Percentiles rank a stretch among this genome's conserved stretches.
phyloP scores from a whole-genome alignment of 2,329 filamentous ascomycete genomes.

The Alternaria infectoria region DNA sequence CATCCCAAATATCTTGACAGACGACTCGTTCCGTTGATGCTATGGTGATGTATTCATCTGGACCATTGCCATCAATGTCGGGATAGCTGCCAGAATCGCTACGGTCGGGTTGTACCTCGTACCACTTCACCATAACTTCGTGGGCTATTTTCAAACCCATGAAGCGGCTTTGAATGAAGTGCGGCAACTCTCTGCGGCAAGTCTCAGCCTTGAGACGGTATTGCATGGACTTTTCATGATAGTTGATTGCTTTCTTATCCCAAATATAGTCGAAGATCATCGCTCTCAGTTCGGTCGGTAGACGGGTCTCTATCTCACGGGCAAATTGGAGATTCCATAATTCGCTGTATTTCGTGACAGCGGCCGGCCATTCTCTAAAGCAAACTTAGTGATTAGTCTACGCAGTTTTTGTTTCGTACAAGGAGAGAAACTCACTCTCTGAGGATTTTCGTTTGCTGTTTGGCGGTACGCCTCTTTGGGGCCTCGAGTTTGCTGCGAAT shows the following conservation, averaged over 20 bases:
- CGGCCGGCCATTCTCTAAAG: background rate
- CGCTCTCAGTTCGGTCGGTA: background rate
- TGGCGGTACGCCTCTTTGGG: background rate
- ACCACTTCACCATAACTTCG: background rate
- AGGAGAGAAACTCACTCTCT: background rate
- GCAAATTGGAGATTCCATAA: background rate
- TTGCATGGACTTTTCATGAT: background rate
- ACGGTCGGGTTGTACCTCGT: background rate
- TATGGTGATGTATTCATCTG: background rate
- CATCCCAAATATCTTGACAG: background rate
- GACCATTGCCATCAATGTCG: background rate
- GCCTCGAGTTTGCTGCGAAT: background rate
- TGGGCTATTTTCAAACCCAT: background rate
- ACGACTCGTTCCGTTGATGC: background rate
- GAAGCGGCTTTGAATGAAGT: background rate
- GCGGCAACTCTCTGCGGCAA: background rate
- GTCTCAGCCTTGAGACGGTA: background rate
- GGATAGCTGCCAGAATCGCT: background rate
- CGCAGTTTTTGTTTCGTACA: background rate
- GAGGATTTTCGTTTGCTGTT: background rate
- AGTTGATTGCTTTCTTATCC: background rate
- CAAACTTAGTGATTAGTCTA: background rate
- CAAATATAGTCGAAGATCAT: background rate
- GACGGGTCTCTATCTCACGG: background rate
- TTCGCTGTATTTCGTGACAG: background rate